Evolutionary conservation across 352 stramenopile genomes (phyloP), one percentile per base, ranked within the genome.

Genomic region (Blastocystis sp.): DNA sequence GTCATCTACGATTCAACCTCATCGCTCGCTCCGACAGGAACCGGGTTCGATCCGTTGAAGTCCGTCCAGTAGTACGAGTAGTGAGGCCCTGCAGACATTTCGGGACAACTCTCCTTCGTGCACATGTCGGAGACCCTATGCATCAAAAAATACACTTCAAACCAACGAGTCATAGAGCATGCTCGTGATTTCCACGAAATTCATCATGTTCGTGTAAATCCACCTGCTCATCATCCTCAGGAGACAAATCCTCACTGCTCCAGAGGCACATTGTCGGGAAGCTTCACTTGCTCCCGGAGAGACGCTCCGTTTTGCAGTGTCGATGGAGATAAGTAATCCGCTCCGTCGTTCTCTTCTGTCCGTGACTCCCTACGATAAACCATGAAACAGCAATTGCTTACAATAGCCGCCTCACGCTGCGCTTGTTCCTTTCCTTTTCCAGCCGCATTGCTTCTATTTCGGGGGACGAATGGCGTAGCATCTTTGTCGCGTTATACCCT

Each of bases 41-140:
- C 34, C 4, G 78, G 68, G 78, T 42, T 77, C 21, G 64, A 79
- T 9, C 64, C 64, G 66, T 88, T 88, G 21, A 79, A 66, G 34
- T 88, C 78, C 0, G 78, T 88, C 78, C 78, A 88, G 17, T 65
- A 88, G 57, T 88, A 88, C 43, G 78, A 65, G 61, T 79, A 88
- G 24, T 88, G 78, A 77, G 78, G 40, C 21, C 78, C 78, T 34
- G 78, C 78, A 42, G 61, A 52, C 78, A 88, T 88, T 62, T 88
- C 78, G 1, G 78, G 61, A 48, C 78, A 88, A 9, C 10, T 57
- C 38, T 64, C 60, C n/a, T 28, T 11, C 3, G 63, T 74, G 61
- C 78, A 88, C 9, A 88, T 57, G 60, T 61, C 40, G 3, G 28
- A 38, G 21, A 88, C 59, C 10, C 78, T 88, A 87, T 11, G 57